These are phyloP conservation scores for Fusarium kyushuense DNA, from an alignment of 2,329 filamentous ascomycete genomes.

Conservation along the genomic window DNA sequence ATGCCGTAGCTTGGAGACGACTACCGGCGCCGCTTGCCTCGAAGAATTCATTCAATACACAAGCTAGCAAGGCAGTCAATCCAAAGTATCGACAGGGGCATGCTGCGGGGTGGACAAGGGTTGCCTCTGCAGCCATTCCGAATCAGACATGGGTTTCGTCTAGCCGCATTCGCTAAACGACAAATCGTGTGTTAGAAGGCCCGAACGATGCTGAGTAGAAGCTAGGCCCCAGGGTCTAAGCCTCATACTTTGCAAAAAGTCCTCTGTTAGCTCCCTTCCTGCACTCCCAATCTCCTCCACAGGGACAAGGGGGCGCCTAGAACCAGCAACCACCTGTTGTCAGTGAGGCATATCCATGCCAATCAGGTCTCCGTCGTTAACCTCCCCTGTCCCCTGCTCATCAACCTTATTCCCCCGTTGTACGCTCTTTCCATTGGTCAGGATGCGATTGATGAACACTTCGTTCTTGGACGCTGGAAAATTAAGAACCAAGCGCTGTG, in stretches of 20 bases:
- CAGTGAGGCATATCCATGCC: constrained; percentile 38
- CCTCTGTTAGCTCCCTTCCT: constrained; percentile 29
- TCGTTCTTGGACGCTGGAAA: constrained; percentile 32
- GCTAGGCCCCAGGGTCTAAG: constrained; percentile 45
- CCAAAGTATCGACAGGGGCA: constrained; percentile 37
- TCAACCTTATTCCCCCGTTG: constrained; percentile 37
- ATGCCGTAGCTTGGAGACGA: constrained; percentile 34
- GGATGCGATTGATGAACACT: constrained; percentile 14
- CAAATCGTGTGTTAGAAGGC: constrained; percentile 50
- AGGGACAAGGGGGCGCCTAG: constrained; percentile 27
- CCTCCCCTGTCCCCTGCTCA: constrained; percentile 27
- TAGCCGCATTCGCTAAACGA: constrained; percentile 41
- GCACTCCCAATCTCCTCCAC: constrained; percentile 30
- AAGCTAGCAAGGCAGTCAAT: constrained; percentile 15
- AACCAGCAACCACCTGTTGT: constrained; percentile 25
- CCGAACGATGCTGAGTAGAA: constrained; percentile 49
- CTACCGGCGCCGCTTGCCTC: constrained; percentile 34
- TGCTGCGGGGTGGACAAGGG: constrained; percentile 42
- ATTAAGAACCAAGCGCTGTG: constrained; percentile 32
- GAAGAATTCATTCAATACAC: constrained; percentile 25
- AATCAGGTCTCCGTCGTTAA: constrained; percentile 30
- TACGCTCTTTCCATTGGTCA: constrained; percentile 24
- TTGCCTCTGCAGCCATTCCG: constrained; percentile 36
- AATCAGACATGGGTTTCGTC: constrained; percentile 36
- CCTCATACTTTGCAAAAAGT: constrained; percentile 47